Evolutionary conservation across 495 filamentous ascomycete genomes (phyloP).

Genomic region (Penicillium taxi): DNA sequence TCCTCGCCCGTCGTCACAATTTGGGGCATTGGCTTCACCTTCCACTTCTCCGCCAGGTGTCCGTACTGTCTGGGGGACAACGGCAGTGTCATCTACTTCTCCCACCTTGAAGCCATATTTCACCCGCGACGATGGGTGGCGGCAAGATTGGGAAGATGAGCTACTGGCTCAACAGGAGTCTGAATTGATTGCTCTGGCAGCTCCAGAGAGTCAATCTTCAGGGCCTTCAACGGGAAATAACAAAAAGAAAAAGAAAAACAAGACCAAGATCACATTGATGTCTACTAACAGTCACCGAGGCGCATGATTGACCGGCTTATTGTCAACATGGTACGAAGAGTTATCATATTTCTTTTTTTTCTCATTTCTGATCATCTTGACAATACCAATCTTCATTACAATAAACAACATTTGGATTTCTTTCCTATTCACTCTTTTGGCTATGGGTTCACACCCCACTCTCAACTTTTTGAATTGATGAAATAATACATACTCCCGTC

Average conservation of each 20-base stretch:
- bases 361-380: neutral
- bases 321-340: neutral
- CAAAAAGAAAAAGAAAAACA: constrained; percentile 76
- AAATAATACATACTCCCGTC: no score
- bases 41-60: constrained; percentile 67
- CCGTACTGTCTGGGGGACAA: constrained; percentile 85
- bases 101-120: constrained; percentile 31
- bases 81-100: constrained; percentile 48
- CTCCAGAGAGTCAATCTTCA: constrained; percentile 10
- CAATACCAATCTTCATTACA: neutral
- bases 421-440: constrained; percentile 1
- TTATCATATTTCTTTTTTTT: neutral
- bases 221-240: constrained; percentile 22
- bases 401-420: neutral
- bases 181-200: constrained; percentile 31
- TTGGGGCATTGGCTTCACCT: constrained; percentile 58
- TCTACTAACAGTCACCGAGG: constrained; percentile 69
- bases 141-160: constrained; percentile 67
- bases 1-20: constrained; percentile 47
- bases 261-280: constrained; percentile 90
- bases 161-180: constrained; percentile 44
- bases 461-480: constrained; percentile 14
- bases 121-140: constrained; percentile 65
- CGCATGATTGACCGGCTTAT: no score
- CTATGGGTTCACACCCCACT: constrained; percentile 11